phyloP scores from a whole-genome alignment of 139 green algal species.

The Tetradesmus obliquus region DNA sequence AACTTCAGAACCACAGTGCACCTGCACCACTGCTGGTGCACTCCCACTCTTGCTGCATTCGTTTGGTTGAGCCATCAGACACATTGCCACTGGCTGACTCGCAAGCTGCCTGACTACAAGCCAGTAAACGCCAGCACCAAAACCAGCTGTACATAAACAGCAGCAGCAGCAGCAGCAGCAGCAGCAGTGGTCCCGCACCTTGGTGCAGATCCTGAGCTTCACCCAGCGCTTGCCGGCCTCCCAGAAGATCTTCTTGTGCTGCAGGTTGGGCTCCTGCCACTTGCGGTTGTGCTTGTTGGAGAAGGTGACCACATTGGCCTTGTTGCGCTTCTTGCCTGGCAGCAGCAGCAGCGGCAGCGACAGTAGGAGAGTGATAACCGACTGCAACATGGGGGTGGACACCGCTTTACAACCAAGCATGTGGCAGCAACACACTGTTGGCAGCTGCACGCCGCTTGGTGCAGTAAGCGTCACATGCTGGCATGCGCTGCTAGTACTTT shows the following conservation, averaged over 20 bases:
- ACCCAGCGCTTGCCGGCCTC: conserved; percentile 83
- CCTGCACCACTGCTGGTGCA: neutral
- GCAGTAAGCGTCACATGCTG: too few relatives aligned
- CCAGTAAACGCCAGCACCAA: neutral
- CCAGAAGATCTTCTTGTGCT: conserved; percentile 89
- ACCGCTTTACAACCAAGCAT: too few relatives aligned
- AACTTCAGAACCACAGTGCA: neutral
- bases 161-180: neutral
- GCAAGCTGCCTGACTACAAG: neutral
- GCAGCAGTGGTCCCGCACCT: conserved; percentile 20
- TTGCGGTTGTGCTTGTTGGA: conserved; percentile 98
- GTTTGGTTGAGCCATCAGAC: too few relatives aligned
- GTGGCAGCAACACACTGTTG: too few relatives aligned
- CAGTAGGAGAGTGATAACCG: neutral
- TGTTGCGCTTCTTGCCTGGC: conserved; percentile 97
- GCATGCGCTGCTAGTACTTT: too few relatives aligned
- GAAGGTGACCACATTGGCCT: conserved; percentile 96
- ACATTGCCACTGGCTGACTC: too few relatives aligned
- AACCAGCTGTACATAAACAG: too few relatives aligned
- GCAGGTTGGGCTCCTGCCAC: conserved; percentile 96
- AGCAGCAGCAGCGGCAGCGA: neutral
- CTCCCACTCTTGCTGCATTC: too few relatives aligned
- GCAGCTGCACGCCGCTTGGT: too few relatives aligned
- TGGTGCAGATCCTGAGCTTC: conserved; percentile 81
- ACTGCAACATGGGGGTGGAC: neutral